A percentile compares a stretch with the other conserved stretches of the same genome.
Evolutionary conservation across 345 rosid genomes (phyloP).

Genomic region (Laguncularia racemosa): DNA sequence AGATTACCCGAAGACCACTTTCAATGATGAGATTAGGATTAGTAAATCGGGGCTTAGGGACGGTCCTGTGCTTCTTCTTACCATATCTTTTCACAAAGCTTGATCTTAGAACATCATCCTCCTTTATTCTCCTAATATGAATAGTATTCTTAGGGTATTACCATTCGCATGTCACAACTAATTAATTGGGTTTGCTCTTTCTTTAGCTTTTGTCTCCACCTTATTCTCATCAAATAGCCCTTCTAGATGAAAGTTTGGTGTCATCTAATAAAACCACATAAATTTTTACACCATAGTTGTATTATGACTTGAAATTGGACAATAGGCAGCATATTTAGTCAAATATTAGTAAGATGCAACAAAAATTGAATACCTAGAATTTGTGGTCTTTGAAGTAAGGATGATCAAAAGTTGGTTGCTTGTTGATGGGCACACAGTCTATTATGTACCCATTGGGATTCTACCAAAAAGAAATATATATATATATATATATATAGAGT

Average conservation of each 20-base stretch:
- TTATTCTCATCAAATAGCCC: conserved; percentile 78
- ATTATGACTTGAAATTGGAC: no score
- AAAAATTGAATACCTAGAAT: conserved; percentile 52
- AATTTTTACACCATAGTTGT: no score
- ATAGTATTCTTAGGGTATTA: conserved; percentile 66
- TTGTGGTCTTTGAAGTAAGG: conserved; percentile 95
- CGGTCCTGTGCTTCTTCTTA: conserved; percentile 69
- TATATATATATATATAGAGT: no score
- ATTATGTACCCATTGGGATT: conserved; percentile 75
- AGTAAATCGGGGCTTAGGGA: conserved; percentile 83
- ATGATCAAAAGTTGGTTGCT: conserved; percentile 96
- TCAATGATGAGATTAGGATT: conserved; percentile 73
- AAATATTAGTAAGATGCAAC: no score
- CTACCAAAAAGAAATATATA: conserved; percentile 20
- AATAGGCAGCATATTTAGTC: no score
- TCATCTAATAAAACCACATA: conserved; percentile 38
- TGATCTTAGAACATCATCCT: conserved; percentile 84
- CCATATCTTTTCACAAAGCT: conserved; percentile 94
- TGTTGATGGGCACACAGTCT: conserved; percentile 75
- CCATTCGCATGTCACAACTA: conserved; percentile 86
- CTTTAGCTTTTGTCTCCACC: conserved; percentile 36
- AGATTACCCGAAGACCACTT: conserved; percentile 89
- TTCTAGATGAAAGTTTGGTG: conserved; percentile 82
- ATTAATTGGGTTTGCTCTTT: conserved; percentile 40
- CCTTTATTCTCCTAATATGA: conserved; percentile 81